A percentile compares a stretch with the other conserved stretches of the same genome.
phyloP scores from a whole-genome alignment of 495 filamentous ascomycete species.

The Neurospora sublineolata region DNA sequence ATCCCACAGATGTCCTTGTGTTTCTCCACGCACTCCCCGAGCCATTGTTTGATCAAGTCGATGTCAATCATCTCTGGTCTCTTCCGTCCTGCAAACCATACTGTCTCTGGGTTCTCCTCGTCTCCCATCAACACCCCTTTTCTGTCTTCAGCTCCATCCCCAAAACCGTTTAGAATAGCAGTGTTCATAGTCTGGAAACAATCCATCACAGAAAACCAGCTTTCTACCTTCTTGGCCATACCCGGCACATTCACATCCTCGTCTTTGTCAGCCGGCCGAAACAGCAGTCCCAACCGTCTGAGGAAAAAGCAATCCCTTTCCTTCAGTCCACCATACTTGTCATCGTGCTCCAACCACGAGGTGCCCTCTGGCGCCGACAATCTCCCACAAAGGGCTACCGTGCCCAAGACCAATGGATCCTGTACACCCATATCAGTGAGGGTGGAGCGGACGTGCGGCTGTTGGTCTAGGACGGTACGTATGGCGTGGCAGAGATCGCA shows the following conservation, averaged over 20 bases:
- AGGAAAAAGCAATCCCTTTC: background rate
- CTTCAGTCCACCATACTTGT: background rate
- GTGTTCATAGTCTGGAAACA: background rate
- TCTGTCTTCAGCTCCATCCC: background rate
- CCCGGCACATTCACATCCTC: background rate
- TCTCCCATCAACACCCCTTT: background rate
- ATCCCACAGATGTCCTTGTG: background rate
- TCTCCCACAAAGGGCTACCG: background rate
- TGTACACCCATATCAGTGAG: background rate
- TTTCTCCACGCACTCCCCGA: background rate
- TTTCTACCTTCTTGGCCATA: background rate
- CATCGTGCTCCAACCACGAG: background rate
- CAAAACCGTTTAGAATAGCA: background rate
- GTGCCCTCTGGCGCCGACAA: background rate
- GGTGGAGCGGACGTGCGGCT: background rate
- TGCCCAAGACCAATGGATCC: background rate
- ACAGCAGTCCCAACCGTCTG: background rate
- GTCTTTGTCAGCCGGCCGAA: background rate
- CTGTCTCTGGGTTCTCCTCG: background rate
- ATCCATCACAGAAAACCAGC: background rate
- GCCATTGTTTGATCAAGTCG: background rate
- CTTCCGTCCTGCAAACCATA: background rate
- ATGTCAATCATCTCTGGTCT: background rate
- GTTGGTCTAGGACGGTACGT: background rate
- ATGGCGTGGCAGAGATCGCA: background rate